Base-by-base conservation (phyloP, 1,284 basidiomycete genomes). In the Meira nashicola region DNA sequence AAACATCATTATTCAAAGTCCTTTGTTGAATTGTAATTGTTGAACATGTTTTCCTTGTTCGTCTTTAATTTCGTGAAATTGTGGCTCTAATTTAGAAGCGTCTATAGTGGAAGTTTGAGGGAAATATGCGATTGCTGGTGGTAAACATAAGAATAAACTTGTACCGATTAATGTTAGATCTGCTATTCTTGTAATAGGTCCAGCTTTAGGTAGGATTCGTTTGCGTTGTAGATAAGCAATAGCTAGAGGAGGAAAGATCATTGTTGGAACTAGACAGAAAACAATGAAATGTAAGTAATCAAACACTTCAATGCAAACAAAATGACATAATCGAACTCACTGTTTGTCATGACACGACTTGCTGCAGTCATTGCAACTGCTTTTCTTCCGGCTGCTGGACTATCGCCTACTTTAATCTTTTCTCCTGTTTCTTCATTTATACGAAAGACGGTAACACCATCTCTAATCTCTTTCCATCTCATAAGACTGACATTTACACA, bases 381-480 rank as follows among this genome's bases (percentile, higher is more conserved):
- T 63, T 79, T 72, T 47, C 79, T 74, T 6, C 83, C 83, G 0
- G 83, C 83, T 37, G 76, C 78, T 2, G 76, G 59, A 17, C 73
- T 77, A 64, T 81, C 81, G 38, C 83, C 83, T 6, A 83, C 69
- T 10, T 77, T 63, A 19, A 75, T 52, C 62, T 79, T 76, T 12
- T 59, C 54, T 1, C 67, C 69, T 1, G 64, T 47, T 0, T 60
- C 62, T 43, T 70, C 70, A 33, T 33, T 33, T 21, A 79, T 47
- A 43, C 78, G 71, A 73, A 76, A 83, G 14, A 84, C 79, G 39
- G 80, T 79, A 48, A 83, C 78, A 17, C 83, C 83, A 62, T 83
- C 82, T 9, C 80, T 71, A 77, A 84, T 82, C 74, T 83, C 83
- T 66, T 83, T 84, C 82, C 82, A 84, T 17, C 83, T 70, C 78